Conservation (phyloP, 345 rosid genomes). For the Ceriops decandra region DNA sequence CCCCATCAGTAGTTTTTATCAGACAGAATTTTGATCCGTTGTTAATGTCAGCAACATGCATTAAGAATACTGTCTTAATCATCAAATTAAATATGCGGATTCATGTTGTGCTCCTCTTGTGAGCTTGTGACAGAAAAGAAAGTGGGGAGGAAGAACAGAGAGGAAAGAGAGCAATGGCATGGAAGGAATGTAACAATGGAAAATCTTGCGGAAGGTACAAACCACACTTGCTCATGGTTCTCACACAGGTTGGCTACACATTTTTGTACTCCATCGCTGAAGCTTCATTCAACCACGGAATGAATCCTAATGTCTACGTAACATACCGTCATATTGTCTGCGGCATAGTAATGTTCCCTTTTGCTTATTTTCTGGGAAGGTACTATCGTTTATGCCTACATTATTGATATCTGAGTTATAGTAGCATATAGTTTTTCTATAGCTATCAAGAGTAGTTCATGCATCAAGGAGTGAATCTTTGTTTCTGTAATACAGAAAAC, state of each 20-base stretch:
- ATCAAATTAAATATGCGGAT: not conserved
- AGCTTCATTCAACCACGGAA: slow-evolving; percentile 65
- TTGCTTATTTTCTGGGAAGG: slow-evolving; percentile 63
- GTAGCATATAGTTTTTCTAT: not conserved
- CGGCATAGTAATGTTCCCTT: slow-evolving; percentile 43
- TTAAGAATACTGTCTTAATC: slow-evolving; percentile 1
- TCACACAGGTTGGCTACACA: slow-evolving; percentile 47
- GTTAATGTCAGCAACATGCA: slow-evolving; percentile 2
- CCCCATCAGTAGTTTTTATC: too few species aligned
- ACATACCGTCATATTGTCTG: slow-evolving; percentile 56
- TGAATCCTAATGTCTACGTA: slow-evolving; percentile 67
- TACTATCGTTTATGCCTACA: not conserved
- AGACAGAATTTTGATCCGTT: too few species aligned
- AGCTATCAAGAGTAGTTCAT: not conserved
- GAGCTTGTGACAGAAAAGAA: slow-evolving; percentile 1
- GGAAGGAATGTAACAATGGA: not conserved
- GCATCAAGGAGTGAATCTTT: not conserved
- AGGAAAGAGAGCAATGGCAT: slow-evolving; percentile 1
- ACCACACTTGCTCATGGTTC: slow-evolving; percentile 54
- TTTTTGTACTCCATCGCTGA: slow-evolving; percentile 55
- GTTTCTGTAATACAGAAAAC: slow-evolving; percentile 39
- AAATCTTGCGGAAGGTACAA: slow-evolving; percentile 28
- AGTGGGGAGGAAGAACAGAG: not conserved
- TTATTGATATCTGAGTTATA: too few species aligned
- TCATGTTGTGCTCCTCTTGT: not conserved